These are phyloP conservation scores for Ophiognomonia clavigignenti-juglandacearum DNA, from an alignment of 2,329 filamentous ascomycete genomes.

Conservation along the genomic window DNA sequence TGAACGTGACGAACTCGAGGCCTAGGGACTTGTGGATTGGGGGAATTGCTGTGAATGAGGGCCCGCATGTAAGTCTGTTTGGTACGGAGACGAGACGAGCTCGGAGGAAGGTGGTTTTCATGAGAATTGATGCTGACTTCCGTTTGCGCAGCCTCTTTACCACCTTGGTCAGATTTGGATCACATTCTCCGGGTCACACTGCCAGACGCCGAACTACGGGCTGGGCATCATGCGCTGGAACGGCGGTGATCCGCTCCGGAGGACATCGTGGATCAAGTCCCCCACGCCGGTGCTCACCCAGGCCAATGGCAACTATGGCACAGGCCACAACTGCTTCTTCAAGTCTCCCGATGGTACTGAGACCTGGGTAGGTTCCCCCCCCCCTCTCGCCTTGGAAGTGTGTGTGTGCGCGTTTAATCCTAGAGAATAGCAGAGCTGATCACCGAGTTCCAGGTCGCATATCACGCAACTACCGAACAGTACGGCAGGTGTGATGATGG, in stretches of 20 bases:
- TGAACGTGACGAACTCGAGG: slow-evolving; percentile 7
- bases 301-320: slow-evolving; percentile 17
- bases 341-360: slow-evolving; percentile 1
- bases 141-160: slow-evolving; percentile 18
- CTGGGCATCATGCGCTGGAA: slow-evolving; percentile 14
- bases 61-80: slow-evolving; percentile 4
- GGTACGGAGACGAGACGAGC: not conserved
- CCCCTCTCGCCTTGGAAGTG: too few relatives aligned
- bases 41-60: not conserved
- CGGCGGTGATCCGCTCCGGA: slow-evolving; percentile 8
- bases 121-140: not conserved
- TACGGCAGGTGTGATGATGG: not conserved
- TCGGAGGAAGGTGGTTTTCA: not conserved
- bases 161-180: slow-evolving; percentile 15
- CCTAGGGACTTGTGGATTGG: not conserved
- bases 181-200: slow-evolving; percentile 16
- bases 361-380: not conserved
- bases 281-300: slow-evolving; percentile 14
- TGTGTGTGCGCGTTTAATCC: too few relatives aligned
- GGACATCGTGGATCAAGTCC: slow-evolving; percentile 14
- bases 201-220: slow-evolving; percentile 15
- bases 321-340: slow-evolving; percentile 17
- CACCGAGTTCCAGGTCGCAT: slow-evolving; percentile 6
- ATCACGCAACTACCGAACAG: not conserved
- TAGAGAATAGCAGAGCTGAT: too few relatives aligned